A percentile compares a stretch with the other conserved stretches of the same genome.
Conservation (phyloP, 208 protist species). For the Leishmania amazonensis region DNA sequence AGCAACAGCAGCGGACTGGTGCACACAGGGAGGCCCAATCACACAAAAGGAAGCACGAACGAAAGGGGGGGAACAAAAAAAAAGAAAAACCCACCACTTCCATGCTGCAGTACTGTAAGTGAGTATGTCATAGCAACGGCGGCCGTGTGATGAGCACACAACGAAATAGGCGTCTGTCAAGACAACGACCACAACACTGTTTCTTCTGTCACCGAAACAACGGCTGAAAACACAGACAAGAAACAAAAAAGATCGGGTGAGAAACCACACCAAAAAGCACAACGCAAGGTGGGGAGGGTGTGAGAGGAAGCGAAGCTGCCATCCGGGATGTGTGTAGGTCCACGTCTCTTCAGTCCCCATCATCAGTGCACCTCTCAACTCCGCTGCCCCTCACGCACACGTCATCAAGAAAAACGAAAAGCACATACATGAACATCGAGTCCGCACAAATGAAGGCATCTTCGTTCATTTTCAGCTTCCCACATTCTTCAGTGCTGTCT, state of each 20-base stretch:
- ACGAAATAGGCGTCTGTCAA: neutral
- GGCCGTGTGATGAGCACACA: neutral
- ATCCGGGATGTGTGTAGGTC: neutral
- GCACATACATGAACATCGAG: neutral
- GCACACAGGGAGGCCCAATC: conserved; percentile 3
- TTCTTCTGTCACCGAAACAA: neutral
- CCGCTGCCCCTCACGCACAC: neutral
- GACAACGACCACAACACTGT: neutral
- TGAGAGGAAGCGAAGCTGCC: neutral
- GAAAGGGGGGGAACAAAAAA: neutral
- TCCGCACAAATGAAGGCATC: neutral
- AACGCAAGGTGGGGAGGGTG: neutral
- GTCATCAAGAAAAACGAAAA: neutral
- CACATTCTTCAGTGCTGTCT: neutral
- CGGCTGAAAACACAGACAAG: neutral
- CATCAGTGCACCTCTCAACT: neutral
- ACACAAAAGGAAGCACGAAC: neutral
- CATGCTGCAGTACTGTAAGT: neutral
- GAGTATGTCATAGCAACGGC: neutral
- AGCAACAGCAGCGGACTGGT: neutral
- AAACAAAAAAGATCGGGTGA: too few species aligned
- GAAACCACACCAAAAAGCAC: neutral
- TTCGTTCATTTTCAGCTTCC: neutral
- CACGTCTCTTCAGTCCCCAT: neutral
- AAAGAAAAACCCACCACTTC: neutral